Percentiles rank a stretch among this genome's conserved stretches.
Conservation (phyloP, 495 filamentous ascomycete species). For the Rhypophila decipiens region DNA sequence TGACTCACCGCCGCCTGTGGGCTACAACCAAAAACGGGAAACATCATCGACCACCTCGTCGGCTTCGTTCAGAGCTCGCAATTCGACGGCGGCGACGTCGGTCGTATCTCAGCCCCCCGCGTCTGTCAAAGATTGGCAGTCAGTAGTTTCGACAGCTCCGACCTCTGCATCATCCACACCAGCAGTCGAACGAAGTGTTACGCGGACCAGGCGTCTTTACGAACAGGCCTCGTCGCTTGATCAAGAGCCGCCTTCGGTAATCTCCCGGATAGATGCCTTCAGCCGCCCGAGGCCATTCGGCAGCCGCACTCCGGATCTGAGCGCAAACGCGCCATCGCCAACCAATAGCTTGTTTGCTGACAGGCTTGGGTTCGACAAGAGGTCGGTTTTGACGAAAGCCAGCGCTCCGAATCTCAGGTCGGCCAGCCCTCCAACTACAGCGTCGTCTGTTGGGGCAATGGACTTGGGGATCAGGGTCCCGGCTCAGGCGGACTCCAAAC, state of each 20-base stretch:
- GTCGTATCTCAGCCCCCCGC: constrained; percentile 66
- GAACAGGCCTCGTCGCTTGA: constrained; percentile 78
- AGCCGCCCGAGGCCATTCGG: constrained; percentile 50
- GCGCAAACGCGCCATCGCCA: constrained; percentile 24
- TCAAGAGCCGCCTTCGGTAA: constrained; percentile 69
- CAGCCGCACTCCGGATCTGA: constrained; percentile 41
- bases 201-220: constrained; percentile 73
- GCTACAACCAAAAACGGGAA: constrained; percentile 68
- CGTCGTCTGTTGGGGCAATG: constrained; percentile 19
- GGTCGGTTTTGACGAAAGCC: constrained; percentile 32
- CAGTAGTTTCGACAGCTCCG: constrained; percentile 26
- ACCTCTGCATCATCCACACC: constrained; percentile 25
- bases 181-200: constrained; percentile 44
- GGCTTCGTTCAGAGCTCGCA: constrained; percentile 57
- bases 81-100: constrained; percentile 89
- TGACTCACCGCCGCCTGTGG: constrained; percentile 53
- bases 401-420: constrained; percentile 45
- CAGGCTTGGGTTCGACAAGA: constrained; percentile 26
- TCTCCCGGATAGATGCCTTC: constrained; percentile 74
- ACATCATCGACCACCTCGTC: constrained; percentile 87
- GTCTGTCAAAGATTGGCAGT: constrained; percentile 40
- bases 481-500: constrained; percentile 29
- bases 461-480: constrained; percentile 25
- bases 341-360: constrained; percentile 21
- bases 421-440: constrained; percentile 29